Conservation (phyloP, 2,329 filamentous ascomycete genomes). For the Aspergillus brasiliensis region DNA sequence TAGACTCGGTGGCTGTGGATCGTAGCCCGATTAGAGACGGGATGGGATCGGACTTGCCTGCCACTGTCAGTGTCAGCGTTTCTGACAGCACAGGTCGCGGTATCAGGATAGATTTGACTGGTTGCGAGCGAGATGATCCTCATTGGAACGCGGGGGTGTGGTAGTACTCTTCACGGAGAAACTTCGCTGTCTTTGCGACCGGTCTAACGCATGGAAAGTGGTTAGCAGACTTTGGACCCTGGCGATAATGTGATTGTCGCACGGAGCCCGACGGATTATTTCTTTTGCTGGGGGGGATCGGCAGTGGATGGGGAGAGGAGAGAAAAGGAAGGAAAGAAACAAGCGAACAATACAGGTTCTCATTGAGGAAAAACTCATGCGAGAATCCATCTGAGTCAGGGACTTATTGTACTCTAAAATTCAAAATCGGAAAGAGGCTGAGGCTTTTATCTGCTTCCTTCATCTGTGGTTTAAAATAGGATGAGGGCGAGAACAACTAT, state of each 20-base stretch:
- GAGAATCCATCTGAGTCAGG: neutral
- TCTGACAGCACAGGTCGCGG: neutral
- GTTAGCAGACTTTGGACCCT: neutral
- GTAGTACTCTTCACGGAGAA: neutral
- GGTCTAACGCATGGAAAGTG: neutral
- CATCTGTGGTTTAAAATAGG: neutral
- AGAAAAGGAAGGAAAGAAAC: neutral
- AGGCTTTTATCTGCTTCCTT: neutral
- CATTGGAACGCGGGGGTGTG: neutral
- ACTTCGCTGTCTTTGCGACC: neutral
- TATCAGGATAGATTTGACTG: neutral
- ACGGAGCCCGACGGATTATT: neutral
- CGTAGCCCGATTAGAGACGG: constrained; percentile 13
- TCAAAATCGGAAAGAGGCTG: neutral
- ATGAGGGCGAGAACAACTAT: neutral
- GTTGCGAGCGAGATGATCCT: neutral
- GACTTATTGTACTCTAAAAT: neutral
- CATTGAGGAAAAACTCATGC: neutral
- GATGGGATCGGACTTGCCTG: neutral
- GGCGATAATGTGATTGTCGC: neutral
- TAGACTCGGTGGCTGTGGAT: constrained; percentile 18
- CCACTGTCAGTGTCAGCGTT: neutral
- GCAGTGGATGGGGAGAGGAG: neutral
- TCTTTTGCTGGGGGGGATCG: neutral
- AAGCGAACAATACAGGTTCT: neutral